Percentiles rank a stretch among this genome's conserved stretches.
Evolutionary conservation across 441 rosid species (phyloP).

Genomic region (Populus hybrid): DNA sequence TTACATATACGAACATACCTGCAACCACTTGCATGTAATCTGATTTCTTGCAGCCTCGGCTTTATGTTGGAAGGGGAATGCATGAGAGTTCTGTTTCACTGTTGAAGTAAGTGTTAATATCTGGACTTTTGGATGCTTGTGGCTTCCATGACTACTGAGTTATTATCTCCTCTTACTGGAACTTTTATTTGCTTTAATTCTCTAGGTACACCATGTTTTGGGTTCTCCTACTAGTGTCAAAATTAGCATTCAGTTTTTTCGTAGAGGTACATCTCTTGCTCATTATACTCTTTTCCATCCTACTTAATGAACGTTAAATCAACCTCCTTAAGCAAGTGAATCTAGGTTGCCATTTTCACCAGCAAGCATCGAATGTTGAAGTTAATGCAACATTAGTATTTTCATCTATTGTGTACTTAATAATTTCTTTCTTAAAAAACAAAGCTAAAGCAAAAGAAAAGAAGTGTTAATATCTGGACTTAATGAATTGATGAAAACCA

Average conservation of each 20-base stretch:
- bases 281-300: background rate
- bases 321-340: no score
- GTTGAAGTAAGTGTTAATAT: slow-evolving; percentile 62
- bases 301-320: background rate
- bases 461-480: background rate
- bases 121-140: slow-evolving; percentile 11
- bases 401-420: background rate
- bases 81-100: slow-evolving; percentile 93
- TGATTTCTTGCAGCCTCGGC: slow-evolving; percentile 77
- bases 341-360: no score
- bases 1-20: slow-evolving; percentile 2
- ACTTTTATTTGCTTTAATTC: slow-evolving; percentile 22
- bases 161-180: slow-evolving; percentile 2
- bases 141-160: background rate
- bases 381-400: no score
- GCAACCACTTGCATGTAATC: background rate
- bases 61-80: slow-evolving; percentile 99
- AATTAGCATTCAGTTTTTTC: slow-evolving; percentile 94
- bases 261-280: slow-evolving; percentile 64
- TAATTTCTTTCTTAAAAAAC: background rate
- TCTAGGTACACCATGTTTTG: slow-evolving; percentile 94
- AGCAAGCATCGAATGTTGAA: no score
- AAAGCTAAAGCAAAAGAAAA: background rate
- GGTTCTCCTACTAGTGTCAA: slow-evolving; percentile 81
- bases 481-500: background rate